These are phyloP conservation scores for Aspergillus tamarii DNA, from an alignment of 2,329 filamentous ascomycete genomes.

Conservation along the genomic window DNA sequence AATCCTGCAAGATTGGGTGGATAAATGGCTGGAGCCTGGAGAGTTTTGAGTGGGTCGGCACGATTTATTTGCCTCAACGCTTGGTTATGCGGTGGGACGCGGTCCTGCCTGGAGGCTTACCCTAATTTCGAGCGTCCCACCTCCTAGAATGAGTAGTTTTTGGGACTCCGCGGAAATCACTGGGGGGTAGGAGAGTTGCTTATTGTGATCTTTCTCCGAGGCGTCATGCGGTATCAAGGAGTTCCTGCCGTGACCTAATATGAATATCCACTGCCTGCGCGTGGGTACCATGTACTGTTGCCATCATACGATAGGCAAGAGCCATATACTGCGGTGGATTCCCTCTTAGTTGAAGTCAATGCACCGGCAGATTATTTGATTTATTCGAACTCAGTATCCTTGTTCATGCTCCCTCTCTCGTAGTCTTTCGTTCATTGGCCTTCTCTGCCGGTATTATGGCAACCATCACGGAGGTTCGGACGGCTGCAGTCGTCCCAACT, in stretches of 20 bases:
- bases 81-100: neutral
- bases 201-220: constrained; percentile 2
- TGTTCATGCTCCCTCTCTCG: neutral
- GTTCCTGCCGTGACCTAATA: neutral
- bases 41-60: neutral
- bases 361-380: neutral
- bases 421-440: neutral
- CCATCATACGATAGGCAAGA: neutral
- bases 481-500: constrained; percentile 19
- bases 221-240: constrained; percentile 1
- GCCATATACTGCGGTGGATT: neutral
- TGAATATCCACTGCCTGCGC: neutral
- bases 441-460: constrained; percentile 25
- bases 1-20: neutral
- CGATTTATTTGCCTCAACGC: neutral
- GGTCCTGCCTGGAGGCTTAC: neutral
- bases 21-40: neutral
- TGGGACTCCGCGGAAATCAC: constrained; percentile 2
- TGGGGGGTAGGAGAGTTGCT: neutral
- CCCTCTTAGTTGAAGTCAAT: neutral
- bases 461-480: constrained; percentile 29
- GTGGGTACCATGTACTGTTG: neutral
- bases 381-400: neutral
- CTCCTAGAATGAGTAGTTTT: neutral
- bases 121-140: constrained; percentile 1